These are phyloP conservation scores for Diaporthe australafricana DNA, from an alignment of 2,329 filamentous ascomycete genomes.

Conservation along the genomic window DNA sequence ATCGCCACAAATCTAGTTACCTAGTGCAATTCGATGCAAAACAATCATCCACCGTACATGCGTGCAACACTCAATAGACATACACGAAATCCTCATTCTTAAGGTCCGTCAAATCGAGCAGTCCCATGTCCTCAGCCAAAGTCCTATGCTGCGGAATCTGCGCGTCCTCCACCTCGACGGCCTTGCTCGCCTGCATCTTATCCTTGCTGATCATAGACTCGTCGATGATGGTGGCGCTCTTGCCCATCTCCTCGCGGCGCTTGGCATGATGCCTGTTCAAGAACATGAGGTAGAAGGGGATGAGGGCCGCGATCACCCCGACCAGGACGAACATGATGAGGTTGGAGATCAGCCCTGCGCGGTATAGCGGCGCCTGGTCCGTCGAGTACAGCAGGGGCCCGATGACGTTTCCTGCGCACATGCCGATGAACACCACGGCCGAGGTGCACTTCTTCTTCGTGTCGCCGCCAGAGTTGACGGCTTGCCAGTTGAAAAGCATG, in stretches of 20 bases:
- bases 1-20: not conserved
- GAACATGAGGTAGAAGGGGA: conserved; percentile 59
- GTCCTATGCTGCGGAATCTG: conserved; percentile 39
- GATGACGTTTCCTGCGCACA: conserved; percentile 74
- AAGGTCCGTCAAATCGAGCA: conserved; percentile 65
- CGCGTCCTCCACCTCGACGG: conserved; percentile 43
- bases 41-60: too few species aligned
- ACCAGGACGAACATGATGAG: conserved; percentile 71
- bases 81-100: conserved; percentile 73
- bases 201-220: conserved; percentile 64
- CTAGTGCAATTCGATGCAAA: not conserved
- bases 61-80: conserved; percentile 51
- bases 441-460: conserved; percentile 77
- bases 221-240: conserved; percentile 68
- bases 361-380: conserved; percentile 66
- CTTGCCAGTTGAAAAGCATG: conserved; percentile 70
- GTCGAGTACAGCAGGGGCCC: conserved; percentile 74
- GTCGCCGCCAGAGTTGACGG: conserved; percentile 74
- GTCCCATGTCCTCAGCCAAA: conserved; percentile 55
- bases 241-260: conserved; percentile 67
- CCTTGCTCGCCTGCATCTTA: conserved; percentile 54
- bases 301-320: conserved; percentile 58
- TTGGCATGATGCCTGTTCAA: conserved; percentile 67
- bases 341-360: conserved; percentile 68
- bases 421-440: conserved; percentile 72